These are phyloP conservation scores for Scorias spongiosa DNA, from an alignment of 2,329 filamentous ascomycete species.

Conservation along the genomic window DNA sequence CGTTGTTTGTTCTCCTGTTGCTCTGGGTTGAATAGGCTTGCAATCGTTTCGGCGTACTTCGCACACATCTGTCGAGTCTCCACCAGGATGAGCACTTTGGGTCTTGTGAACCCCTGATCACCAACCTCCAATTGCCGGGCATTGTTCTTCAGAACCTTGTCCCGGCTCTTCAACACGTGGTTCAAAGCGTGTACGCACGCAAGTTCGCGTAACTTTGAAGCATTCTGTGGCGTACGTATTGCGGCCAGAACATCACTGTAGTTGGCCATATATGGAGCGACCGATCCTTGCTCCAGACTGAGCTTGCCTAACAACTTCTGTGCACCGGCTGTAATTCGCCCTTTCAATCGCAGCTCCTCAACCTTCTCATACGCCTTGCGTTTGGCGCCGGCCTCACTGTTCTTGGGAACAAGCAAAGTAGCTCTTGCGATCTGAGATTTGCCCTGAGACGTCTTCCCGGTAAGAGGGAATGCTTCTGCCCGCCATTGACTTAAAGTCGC, in stretches of 20 bases:
- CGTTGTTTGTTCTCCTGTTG: constrained; percentile 92
- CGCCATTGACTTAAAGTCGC: constrained; percentile 35
- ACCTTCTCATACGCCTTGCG: constrained; percentile 5
- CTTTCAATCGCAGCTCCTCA: constrained; percentile 48
- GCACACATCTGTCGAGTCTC: constrained; percentile 80
- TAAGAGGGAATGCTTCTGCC: constrained; percentile 6
- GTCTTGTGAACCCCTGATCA: constrained; percentile 90
- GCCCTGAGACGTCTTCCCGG: background rate
- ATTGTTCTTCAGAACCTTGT: constrained; percentile 86
- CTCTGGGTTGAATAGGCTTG: constrained; percentile 61
- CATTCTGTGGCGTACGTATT: constrained; percentile 53
- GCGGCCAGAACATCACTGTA: constrained; percentile 72
- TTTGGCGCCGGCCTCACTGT: background rate
- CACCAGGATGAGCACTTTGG: constrained; percentile 80
- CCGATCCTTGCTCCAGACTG: constrained; percentile 43
- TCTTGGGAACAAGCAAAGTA: constrained; percentile 6
- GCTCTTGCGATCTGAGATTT: constrained; percentile 4
- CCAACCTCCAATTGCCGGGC: constrained; percentile 63
- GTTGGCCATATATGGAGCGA: constrained; percentile 61
- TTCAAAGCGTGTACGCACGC: constrained; percentile 75
- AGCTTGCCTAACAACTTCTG: constrained; percentile 42
- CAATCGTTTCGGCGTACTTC: constrained; percentile 61
- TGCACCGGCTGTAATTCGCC: constrained; percentile 45
- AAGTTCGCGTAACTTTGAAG: constrained; percentile 52
- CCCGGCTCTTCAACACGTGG: constrained; percentile 84